phyloP scores from a whole-genome alignment of 1,139 yeast species.

The Scheffersomyces titani region DNA sequence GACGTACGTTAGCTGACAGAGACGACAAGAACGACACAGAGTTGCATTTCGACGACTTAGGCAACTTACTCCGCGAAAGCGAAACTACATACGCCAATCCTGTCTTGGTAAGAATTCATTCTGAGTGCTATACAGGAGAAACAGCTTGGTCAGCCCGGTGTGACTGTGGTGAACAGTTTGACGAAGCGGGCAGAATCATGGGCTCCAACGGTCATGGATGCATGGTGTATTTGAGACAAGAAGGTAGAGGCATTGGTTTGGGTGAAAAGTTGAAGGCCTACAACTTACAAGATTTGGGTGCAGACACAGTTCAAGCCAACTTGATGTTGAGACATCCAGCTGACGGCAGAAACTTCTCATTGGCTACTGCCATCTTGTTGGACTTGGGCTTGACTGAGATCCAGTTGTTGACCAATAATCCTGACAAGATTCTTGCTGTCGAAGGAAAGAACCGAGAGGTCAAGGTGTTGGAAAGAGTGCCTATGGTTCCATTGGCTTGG shows the following conservation, averaged over 20 bases:
- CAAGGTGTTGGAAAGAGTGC: constrained; percentile 80
- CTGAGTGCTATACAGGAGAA: constrained; percentile 98
- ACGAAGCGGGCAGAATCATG: constrained; percentile 94
- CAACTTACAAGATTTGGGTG: constrained; percentile 95
- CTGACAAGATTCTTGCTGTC: constrained; percentile 93
- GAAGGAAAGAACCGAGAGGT: constrained; percentile 77
- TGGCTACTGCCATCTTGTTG: constrained; percentile 88
- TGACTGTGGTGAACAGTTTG: constrained; percentile 98
- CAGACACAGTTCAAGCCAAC: constrained; percentile 97
- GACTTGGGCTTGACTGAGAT: constrained; percentile 79
- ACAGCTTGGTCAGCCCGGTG: constrained; percentile 99
- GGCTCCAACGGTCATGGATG: constrained; percentile 87
- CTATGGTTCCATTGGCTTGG: constrained; percentile 98
- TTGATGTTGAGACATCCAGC: constrained; percentile 93
- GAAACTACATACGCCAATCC: constrained; percentile 46
- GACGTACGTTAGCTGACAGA: constrained; percentile 68
- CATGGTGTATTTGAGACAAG: constrained; percentile 93
- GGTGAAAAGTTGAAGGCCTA: constrained; percentile 97
- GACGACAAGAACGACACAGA: constrained; percentile 47
- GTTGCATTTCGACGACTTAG: constrained; percentile 49
- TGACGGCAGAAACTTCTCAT: constrained; percentile 87
- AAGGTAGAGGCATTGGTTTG: constrained; percentile 96
- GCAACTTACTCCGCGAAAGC: constrained; percentile 48
- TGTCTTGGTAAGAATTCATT: constrained; percentile 75
- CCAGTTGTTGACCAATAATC: constrained; percentile 87